Evolutionary conservation across 768 basidiomycete genomes (phyloP).

Genomic region (Mycena polygramma): DNA sequence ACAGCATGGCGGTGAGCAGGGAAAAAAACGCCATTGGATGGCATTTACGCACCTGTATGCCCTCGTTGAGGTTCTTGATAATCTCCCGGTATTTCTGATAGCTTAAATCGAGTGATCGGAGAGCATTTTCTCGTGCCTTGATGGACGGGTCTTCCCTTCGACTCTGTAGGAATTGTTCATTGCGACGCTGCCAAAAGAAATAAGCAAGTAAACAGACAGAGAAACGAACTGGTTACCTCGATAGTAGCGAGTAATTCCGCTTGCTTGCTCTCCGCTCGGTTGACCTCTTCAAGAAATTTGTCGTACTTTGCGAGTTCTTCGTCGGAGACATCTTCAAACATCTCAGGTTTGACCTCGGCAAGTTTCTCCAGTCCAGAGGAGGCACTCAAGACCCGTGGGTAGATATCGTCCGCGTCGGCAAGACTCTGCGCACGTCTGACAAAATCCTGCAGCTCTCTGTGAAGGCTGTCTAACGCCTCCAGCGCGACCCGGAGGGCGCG

Average conservation of each 20-base stretch:
- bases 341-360: constrained; percentile 80
- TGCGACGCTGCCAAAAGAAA: constrained; percentile 59
- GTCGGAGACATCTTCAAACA: constrained; percentile 89
- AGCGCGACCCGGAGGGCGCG: constrained; percentile 79
- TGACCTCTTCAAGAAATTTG: constrained; percentile 73
- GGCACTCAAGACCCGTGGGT: constrained; percentile 72
- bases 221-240: constrained; percentile 61
- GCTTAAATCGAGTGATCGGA: constrained; percentile 87
- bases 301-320: constrained; percentile 88
- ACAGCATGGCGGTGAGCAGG: constrained; percentile 1
- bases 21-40: background rate
- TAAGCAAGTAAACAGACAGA: background rate
- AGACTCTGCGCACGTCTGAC: constrained; percentile 74
- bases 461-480: constrained; percentile 84
- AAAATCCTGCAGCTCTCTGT: constrained; percentile 69
- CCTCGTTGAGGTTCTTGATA: constrained; percentile 87
- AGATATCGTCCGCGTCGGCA: constrained; percentile 80
- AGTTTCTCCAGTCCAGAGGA: constrained; percentile 76
- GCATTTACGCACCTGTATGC: constrained; percentile 72
- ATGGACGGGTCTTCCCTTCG: constrained; percentile 82
- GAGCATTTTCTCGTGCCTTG: constrained; percentile 83
- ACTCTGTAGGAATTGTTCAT: constrained; percentile 80
- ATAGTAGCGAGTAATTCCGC: constrained; percentile 74
- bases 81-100: constrained; percentile 93
- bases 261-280: constrained; percentile 69